Percentiles rank a stretch among this genome's conserved stretches.
These are phyloP conservation scores for Phytophthora citricola DNA, from an alignment of 352 stramenopile genomes.

Conservation along the genomic window DNA sequence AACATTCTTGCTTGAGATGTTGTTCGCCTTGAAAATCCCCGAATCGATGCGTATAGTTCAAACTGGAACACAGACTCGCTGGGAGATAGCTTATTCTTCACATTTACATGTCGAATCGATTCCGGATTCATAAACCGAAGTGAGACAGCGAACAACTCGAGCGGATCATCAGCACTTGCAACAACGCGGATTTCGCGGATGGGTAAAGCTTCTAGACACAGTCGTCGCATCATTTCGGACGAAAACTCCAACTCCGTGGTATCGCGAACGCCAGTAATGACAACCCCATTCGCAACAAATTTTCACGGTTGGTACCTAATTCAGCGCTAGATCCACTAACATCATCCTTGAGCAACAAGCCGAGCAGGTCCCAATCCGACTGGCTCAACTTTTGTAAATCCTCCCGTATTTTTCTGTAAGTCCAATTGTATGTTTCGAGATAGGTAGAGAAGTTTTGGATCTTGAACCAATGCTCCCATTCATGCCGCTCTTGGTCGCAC, in stretches of 20 bases:
- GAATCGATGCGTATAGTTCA: conserved; percentile 19
- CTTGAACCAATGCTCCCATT: conserved; percentile 19
- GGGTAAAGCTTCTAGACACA: conserved; percentile 26
- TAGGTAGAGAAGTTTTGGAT: conserved; percentile 1
- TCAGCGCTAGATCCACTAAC: conserved; percentile 1
- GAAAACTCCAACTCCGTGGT: conserved; percentile 16
- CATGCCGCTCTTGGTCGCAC: conserved; percentile 1
- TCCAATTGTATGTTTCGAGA: conserved; percentile 12
- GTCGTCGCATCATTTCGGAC: conserved; percentile 25
- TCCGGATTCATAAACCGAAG: conserved; percentile 12
- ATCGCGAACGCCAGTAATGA: conserved; percentile 2
- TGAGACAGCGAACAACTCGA: conserved; percentile 3
- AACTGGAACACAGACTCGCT: conserved; percentile 13
- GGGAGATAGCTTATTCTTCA: not conserved
- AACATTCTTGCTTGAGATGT: conserved; percentile 3
- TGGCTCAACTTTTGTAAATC: conserved; percentile 5
- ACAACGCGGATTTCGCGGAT: conserved; percentile 18
- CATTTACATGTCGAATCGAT: conserved; percentile 3
- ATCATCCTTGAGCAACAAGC: conserved; percentile 4
- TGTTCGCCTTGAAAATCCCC: conserved; percentile 13
- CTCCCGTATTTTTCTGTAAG: not conserved
- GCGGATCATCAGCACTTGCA: conserved; percentile 7
- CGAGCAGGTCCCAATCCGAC: conserved; percentile 5
- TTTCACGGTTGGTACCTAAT: not conserved
- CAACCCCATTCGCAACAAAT: conserved; percentile 14